Base-by-base conservation (phyloP, 495 filamentous ascomycete genomes). In the Hypoxylon fuscum region DNA sequence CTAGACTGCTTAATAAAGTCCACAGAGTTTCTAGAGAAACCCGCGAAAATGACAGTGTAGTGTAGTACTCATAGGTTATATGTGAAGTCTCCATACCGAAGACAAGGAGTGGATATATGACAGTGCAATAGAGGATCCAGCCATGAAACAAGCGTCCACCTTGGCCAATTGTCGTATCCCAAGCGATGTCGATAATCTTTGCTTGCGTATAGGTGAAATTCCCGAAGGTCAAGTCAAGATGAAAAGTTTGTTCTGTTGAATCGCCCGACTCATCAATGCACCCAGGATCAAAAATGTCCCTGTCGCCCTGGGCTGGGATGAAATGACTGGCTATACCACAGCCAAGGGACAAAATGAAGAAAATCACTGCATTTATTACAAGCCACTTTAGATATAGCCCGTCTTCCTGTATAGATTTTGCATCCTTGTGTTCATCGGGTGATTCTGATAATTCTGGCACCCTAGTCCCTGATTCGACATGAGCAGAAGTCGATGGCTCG, bases 191-290 rank as follows among this genome's bases (percentile, higher is more conserved):
- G 14, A 56, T 56, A 8, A 56, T 15, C 11, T 56, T 56, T 4
- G 53, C 42, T 48, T 56, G 53, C 27, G 53, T 47, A 27, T 47
- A 56, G 11, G 53, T 47, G n/a, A 56, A 56, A 31, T 47, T 47
- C 1, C 53, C 53, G 15, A 38, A 56, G 6, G 32, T 27, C 10
- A 56, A 45, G 20, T 56, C 53, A 2, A 47, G 12, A 18, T 43
- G 18, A 11, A 56, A 56, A 2, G 1, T 38, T 12, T 18, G 18
- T 44, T 56, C 53, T 17, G 11, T 20, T 32, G 21, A 31, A 22
- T 45, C 37, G 31, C 12, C 18, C 37, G 31, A 25, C 14, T 37
- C 22, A 14, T 56, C 43, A 22, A 18, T 37, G 38, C 34, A 57
- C 12, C 54, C 47, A 1, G 54, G 43, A n/a, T 29, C 47, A 25